These are phyloP conservation scores for Nephelium lappaceum DNA, from an alignment of 345 rosid species.

Conservation along the genomic window DNA sequence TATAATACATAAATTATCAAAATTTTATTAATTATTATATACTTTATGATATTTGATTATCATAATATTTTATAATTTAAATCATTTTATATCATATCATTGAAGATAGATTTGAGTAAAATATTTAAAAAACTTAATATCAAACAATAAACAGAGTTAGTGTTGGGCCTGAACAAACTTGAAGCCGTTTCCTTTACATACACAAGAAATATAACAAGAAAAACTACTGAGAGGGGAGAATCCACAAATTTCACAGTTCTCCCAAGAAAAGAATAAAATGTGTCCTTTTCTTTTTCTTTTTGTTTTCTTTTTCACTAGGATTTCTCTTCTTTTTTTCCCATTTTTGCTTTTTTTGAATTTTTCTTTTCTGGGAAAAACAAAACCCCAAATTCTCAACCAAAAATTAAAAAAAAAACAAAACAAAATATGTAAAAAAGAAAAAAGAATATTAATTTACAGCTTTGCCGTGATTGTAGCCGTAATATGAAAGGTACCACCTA, in stretches of 20 bases:
- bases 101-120: too few species aligned
- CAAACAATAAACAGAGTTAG: not conserved
- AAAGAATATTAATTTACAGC: conserved; percentile 38
- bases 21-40: too few species aligned
- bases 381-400: conserved; percentile 6
- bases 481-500: conserved; percentile 76
- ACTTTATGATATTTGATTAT: too few species aligned
- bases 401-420: conserved; percentile 2
- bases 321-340: not conserved
- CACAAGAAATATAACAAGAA: conserved; percentile 15
- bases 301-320: not conserved
- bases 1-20: too few species aligned
- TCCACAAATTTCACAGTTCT: not conserved
- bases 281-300: not conserved
- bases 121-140: too few species aligned
- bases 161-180: not conserved
- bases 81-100: too few species aligned
- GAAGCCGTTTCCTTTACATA: conserved; percentile 15
- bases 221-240: not conserved
- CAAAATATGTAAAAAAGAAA: not conserved
- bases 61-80: too few species aligned
- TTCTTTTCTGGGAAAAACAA: not conserved
- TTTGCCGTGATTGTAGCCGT: conserved; percentile 66
- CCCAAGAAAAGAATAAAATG: conserved; percentile 23
- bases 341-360: not conserved